Evolutionary conservation across 768 basidiomycete genomes (phyloP).

Genomic region (Suillus subalutaceus): DNA sequence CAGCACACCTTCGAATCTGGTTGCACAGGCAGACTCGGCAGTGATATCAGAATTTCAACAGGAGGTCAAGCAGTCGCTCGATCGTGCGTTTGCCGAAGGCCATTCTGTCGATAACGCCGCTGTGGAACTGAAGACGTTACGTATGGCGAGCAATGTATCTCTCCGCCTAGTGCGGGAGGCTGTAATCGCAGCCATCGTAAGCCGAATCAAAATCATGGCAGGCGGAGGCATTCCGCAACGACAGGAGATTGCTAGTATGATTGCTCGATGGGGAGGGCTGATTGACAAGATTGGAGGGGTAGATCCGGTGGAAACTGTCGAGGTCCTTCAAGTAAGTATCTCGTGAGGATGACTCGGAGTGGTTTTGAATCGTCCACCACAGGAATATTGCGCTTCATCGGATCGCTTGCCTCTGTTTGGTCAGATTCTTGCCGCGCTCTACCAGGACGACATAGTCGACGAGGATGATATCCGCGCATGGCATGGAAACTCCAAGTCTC

Average conservation of each 20-base stretch:
- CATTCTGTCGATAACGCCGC: conserved; percentile 92
- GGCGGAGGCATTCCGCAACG: conserved; percentile 61
- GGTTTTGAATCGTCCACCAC: neutral
- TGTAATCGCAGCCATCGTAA: conserved; percentile 84
- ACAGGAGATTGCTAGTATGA: conserved; percentile 61
- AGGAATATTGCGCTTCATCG: conserved; percentile 71
- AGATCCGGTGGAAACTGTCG: conserved; percentile 79
- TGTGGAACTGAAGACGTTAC: conserved; percentile 93
- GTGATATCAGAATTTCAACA: conserved; percentile 70
- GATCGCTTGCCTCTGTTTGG: conserved; percentile 76
- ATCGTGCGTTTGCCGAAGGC: conserved; percentile 89
- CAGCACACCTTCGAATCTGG: conserved; percentile 40
- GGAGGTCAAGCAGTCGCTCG: conserved; percentile 84
- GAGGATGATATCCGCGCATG: conserved; percentile 90
- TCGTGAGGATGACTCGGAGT: conserved; percentile 1
- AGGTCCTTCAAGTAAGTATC: conserved; percentile 69
- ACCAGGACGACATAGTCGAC: conserved; percentile 90
- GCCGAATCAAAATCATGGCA: conserved; percentile 64
- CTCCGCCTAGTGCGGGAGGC: conserved; percentile 84
- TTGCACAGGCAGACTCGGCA: conserved; percentile 42
- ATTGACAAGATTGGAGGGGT: conserved; percentile 82
- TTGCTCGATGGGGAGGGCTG: conserved; percentile 81
- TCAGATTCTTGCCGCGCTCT: conserved; percentile 81
- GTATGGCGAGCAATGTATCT: conserved; percentile 95
- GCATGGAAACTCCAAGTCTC: conserved; percentile 63